Evolutionary conservation across 2,329 filamentous ascomycete genomes (phyloP).

Genomic region (Epichloe uncinata): DNA sequence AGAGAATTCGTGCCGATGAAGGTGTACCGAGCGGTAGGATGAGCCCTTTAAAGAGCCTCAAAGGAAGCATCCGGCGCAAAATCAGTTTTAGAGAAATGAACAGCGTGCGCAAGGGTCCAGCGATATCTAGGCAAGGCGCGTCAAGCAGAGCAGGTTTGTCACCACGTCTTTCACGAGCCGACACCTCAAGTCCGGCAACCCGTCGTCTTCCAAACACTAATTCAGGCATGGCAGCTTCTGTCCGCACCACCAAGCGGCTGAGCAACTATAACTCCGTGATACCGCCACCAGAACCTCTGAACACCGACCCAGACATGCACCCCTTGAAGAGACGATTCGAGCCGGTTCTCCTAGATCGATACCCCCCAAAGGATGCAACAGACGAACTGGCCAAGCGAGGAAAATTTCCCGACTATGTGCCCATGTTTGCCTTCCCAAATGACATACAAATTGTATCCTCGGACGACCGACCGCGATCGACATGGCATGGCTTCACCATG

Average conservation of each 20-base stretch:
- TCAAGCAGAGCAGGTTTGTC: conserved; percentile 29
- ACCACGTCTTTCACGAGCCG: not conserved
- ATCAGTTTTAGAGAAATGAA: conserved; percentile 93
- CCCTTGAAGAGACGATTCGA: conserved; percentile 89
- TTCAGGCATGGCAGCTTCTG: conserved; percentile 31
- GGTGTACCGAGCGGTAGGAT: conserved; percentile 34
- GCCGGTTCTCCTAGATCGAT: conserved; percentile 88
- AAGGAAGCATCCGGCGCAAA: conserved; percentile 83
- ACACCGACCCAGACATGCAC: conserved; percentile 85
- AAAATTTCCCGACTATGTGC: conserved; percentile 90
- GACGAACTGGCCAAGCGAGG: conserved; percentile 73
- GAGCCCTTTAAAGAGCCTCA: conserved; percentile 44
- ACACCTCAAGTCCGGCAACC: not conserved
- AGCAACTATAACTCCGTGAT: conserved; percentile 99
- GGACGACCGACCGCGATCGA: conserved; percentile 86
- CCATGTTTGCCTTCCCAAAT: conserved; percentile 98
- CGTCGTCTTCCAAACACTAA: not conserved
- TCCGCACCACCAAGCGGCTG: conserved; percentile 72
- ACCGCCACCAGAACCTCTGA: conserved; percentile 79
- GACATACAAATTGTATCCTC: conserved; percentile 95
- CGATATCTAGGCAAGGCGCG: conserved; percentile 57
- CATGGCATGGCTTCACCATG: conserved; percentile 99
- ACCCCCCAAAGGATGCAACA: conserved; percentile 72
- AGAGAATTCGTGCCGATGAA: conserved; percentile 71
- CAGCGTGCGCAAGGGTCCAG: conserved; percentile 79